phyloP scores from a whole-genome alignment of 495 filamentous ascomycete genomes.

The Amniculicola lignicola region DNA sequence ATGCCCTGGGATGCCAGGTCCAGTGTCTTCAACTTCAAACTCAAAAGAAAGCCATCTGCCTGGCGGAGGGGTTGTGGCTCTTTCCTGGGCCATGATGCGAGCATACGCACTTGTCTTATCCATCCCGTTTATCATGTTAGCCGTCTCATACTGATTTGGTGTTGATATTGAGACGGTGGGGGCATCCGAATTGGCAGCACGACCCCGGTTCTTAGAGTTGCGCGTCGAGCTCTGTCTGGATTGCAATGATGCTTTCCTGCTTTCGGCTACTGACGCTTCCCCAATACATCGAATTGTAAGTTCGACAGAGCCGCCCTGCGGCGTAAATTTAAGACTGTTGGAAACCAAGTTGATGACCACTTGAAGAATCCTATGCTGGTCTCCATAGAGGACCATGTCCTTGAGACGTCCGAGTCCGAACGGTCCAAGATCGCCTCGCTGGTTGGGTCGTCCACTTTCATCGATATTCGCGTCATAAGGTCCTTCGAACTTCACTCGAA shows the following conservation, averaged over 20 bases:
- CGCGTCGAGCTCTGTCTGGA: conserved; percentile 36
- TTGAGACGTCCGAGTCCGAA: conserved; percentile 61
- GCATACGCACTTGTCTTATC: conserved; percentile 52
- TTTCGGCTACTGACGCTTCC: conserved; percentile 45
- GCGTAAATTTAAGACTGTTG: conserved; percentile 92
- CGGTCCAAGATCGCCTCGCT: conserved; percentile 50
- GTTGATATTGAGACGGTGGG: conserved; percentile 16
- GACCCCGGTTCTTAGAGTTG: conserved; percentile 16
- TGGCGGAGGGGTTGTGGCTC: conserved; percentile 60
- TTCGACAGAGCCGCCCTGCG: conserved; percentile 66
- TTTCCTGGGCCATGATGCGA: conserved; percentile 50
- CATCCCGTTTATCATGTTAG: conserved; percentile 38
- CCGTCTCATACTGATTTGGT: conserved; percentile 32
- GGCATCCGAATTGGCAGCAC: conserved; percentile 20
- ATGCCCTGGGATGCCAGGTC: conserved; percentile 78
- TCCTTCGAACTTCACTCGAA: conserved; percentile 66
- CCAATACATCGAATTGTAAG: conserved; percentile 71
- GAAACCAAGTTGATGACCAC: conserved; percentile 90
- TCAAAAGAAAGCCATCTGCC: conserved; percentile 67
- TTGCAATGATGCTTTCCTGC: conserved; percentile 33
- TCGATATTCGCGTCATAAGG: conserved; percentile 46
- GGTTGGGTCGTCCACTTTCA: conserved; percentile 27
- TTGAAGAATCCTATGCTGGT: conserved; percentile 82
- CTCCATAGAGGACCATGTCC: conserved; percentile 82
- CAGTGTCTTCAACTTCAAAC: conserved; percentile 86